phyloP scores from a whole-genome alignment of 495 filamentous ascomycete genomes.

The Hyaloscypha hepaticicola region DNA sequence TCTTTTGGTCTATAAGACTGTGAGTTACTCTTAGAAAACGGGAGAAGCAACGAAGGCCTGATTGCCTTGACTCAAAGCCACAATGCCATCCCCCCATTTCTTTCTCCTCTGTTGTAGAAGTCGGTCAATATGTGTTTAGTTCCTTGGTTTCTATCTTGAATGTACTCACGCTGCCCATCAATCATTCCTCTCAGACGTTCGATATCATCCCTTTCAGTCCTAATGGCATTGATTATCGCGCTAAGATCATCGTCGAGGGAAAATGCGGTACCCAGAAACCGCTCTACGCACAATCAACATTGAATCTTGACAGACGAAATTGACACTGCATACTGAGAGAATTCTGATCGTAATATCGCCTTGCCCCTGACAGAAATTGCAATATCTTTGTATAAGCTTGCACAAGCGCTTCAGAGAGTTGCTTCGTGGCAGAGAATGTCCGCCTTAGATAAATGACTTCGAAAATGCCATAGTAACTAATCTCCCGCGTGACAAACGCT shows the following conservation, averaged over 20 bases:
- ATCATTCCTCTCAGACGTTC: slow-evolving; percentile 21
- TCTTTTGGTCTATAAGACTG: slow-evolving; percentile 16
- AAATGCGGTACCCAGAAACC: slow-evolving; percentile 20
- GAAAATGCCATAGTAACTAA: slow-evolving; percentile 27
- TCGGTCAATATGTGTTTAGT: not conserved
- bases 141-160: slow-evolving; percentile 4
- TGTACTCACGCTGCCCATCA: slow-evolving; percentile 19
- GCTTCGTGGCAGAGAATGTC: slow-evolving; percentile 14
- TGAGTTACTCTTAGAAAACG: slow-evolving; percentile 4
- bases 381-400: slow-evolving; percentile 17
- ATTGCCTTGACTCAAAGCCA: slow-evolving; percentile 14
- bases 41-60: not conserved
- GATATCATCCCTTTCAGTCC: slow-evolving; percentile 20
- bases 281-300: slow-evolving; percentile 15
- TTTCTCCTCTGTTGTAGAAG: slow-evolving; percentile 14
- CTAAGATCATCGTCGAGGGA: slow-evolving; percentile 19
- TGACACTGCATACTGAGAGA: slow-evolving; percentile 13
- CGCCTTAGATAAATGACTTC: slow-evolving; percentile 27
- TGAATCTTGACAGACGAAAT: slow-evolving; percentile 9
- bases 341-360: slow-evolving; percentile 19
- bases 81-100: slow-evolving; percentile 16
- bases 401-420: slow-evolving; percentile 17
- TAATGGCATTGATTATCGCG: slow-evolving; percentile 12
- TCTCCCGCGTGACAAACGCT: slow-evolving; percentile 20
- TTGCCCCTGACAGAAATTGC: slow-evolving; percentile 17